Conservation (phyloP, 495 filamentous ascomycete species). For the Penicillium pulvis region DNA sequence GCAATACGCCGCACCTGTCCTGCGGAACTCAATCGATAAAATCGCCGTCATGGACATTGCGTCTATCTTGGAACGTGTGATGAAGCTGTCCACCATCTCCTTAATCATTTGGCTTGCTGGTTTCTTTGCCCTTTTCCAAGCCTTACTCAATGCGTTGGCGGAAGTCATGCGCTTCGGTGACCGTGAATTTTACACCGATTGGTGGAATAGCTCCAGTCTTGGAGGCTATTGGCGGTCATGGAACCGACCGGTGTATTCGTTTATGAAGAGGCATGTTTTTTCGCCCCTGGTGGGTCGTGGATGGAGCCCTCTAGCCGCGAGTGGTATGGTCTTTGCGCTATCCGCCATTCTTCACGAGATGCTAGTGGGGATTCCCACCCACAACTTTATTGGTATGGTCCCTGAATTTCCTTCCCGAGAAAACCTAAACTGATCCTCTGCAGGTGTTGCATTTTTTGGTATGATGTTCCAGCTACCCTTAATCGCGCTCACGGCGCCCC, state of each 20-base stretch:
- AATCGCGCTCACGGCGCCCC: constrained; percentile 72
- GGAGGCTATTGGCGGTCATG: constrained; percentile 92
- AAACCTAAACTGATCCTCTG: constrained; percentile 12
- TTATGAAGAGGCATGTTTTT: constrained; percentile 93
- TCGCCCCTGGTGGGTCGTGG: constrained; percentile 81
- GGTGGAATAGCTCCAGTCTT: constrained; percentile 92
- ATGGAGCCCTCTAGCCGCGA: constrained; percentile 66
- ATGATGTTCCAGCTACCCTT: constrained; percentile 94
- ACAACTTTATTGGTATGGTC: constrained; percentile 81
- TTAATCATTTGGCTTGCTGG: constrained; percentile 95
- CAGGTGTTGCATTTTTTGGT: constrained; percentile 86
- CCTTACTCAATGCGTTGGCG: constrained; percentile 82
- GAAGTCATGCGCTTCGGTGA: constrained; percentile 90
- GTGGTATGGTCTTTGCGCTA: constrained; percentile 77
- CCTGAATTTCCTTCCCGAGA: not conserved
- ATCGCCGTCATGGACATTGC: constrained; percentile 79
- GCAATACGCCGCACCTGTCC: constrained; percentile 88
- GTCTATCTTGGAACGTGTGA: constrained; percentile 81
- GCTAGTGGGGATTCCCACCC: constrained; percentile 91
- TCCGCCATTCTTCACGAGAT: constrained; percentile 90
- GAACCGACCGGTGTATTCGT: constrained; percentile 96
- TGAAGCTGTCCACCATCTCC: constrained; percentile 93
- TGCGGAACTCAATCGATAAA: constrained; percentile 85
- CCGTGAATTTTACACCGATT: constrained; percentile 91
- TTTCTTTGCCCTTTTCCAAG: constrained; percentile 95